phyloP scores from a whole-genome alignment of 169 alveolate species.

The Plasmodium cynomolgi region DNA sequence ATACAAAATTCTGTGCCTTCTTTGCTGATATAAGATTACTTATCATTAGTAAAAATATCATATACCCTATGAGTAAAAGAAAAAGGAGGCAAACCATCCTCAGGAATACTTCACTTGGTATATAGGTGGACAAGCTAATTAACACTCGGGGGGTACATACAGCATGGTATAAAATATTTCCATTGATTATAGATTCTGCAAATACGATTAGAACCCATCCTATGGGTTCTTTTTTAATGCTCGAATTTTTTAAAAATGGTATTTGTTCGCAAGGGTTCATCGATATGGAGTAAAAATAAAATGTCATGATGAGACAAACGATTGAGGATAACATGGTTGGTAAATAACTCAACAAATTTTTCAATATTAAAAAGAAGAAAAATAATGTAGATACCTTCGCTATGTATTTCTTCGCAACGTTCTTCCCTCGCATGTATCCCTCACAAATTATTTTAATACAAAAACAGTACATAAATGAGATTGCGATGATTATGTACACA shows the following conservation, averaged over 20 bases:
- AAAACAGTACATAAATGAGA: conserved; percentile 41
- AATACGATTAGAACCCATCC: conserved; percentile 66
- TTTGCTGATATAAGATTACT: conserved; percentile 57
- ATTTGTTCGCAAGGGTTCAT: conserved; percentile 44
- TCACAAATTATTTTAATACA: conserved; percentile 24
- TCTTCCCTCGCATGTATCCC: conserved; percentile 44
- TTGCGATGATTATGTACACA: conserved; percentile 13
- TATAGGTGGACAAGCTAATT: background rate
- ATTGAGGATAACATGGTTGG: conserved; percentile 39
- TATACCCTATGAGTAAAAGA: conserved; percentile 12
- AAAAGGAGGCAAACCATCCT: conserved; percentile 9
- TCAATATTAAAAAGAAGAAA: conserved; percentile 35
- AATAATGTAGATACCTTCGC: conserved; percentile 49
- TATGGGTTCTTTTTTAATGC: conserved; percentile 53
- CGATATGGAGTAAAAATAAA: conserved; percentile 57
- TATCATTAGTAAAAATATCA: conserved; percentile 65
- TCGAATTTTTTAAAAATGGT: conserved; percentile 4
- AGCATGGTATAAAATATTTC: conserved; percentile 51
- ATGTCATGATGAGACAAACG: conserved; percentile 41
- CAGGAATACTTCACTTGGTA: conserved; percentile 10
- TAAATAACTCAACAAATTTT: background rate
- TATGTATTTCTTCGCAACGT: conserved; percentile 50
- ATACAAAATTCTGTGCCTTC: conserved; percentile 68
- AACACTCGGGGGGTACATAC: conserved; percentile 20
- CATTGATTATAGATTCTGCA: conserved; percentile 47